Base-by-base conservation (phyloP, 177 flowering plant species). In the Vitis hybrid region DNA sequence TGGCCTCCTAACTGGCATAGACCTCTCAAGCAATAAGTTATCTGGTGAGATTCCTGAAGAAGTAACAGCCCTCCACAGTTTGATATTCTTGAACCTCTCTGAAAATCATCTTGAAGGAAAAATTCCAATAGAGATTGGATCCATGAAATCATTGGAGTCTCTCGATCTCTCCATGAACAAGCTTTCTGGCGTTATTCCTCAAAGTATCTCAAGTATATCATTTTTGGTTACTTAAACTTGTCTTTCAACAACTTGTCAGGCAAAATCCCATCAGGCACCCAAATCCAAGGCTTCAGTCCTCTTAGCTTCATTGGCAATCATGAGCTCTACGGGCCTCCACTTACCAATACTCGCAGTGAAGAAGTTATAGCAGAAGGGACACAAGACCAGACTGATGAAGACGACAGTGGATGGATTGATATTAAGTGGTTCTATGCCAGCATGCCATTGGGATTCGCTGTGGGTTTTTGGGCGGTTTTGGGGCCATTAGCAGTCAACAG, bases 1-100 rank as follows among this genome's bases (percentile, higher is more conserved):
- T 10, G 15, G 19, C 0, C 39, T 62, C 5, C 60, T 70, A 1
- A 53, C 31, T 18, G 13, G 7, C 16, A 31, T 70, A 5, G 66
- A 70, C 26, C 60, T 70, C 19, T 55, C 68, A 1, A 20, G 48
- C 22, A 71, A 71, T 52, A 64, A 20, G 26, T 45, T 71, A 29
- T 55, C 68, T 4, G 64, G 68, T 1, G 56, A 64, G 20, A 64
- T 71, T 2, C 74, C 68, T 0, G 29, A 19, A 39, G 74, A 71
- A 58, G 3, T 71, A 5, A 55, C 74, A 2, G 18, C 26, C 50
- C 68, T 71, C n/a, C 14, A 64, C 4, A 50, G 51, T n/a, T 56
- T 67, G 66, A 12, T 53, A 53, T 53, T 13, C 56, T 53, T 53
- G 56, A 53, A 53, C 56, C 56, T 53, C n/a, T 53, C 56, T 14